Conservation (phyloP, 2,329 filamentous ascomycete species). For the Xylaria arbuscula region DNA sequence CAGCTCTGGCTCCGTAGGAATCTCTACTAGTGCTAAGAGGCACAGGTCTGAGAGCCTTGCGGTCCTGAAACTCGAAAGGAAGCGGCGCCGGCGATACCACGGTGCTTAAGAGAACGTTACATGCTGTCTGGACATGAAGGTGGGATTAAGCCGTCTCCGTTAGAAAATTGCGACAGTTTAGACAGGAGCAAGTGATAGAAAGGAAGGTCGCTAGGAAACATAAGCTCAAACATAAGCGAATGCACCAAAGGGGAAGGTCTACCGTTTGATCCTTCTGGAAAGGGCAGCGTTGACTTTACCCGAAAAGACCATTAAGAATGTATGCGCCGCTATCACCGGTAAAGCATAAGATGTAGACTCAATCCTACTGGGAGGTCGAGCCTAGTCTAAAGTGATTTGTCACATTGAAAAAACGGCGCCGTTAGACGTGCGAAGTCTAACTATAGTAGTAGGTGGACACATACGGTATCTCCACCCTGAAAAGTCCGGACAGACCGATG, state of each 20-base stretch:
- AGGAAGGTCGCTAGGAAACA: constrained; percentile 25
- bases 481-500: constrained; percentile 21
- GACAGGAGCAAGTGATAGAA: constrained; percentile 25
- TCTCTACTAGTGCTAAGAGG: constrained; percentile 21
- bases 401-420: constrained; percentile 9
- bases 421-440: constrained; percentile 16
- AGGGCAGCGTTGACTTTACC: constrained; percentile 25
- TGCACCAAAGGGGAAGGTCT: constrained; percentile 27
- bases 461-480: constrained; percentile 22
- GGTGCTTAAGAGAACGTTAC: constrained; percentile 26
- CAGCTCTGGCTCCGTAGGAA: constrained; percentile 22
- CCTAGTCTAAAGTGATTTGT: constrained; percentile 12
- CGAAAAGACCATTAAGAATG: constrained; percentile 9
- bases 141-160: constrained; percentile 24
- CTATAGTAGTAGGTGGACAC: constrained; percentile 23
- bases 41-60: no score
- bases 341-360: constrained; percentile 13
- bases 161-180: constrained; percentile 25
- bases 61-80: constrained; percentile 25
- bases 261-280: constrained; percentile 24
- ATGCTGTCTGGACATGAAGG: constrained; percentile 24
- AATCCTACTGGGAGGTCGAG: constrained; percentile 18
- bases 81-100: constrained; percentile 23
- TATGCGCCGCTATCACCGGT: no score
- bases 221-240: constrained; percentile 23